Base-by-base conservation (phyloP, 495 filamentous ascomycete genomes). In the Neurospora tetraspora region DNA sequence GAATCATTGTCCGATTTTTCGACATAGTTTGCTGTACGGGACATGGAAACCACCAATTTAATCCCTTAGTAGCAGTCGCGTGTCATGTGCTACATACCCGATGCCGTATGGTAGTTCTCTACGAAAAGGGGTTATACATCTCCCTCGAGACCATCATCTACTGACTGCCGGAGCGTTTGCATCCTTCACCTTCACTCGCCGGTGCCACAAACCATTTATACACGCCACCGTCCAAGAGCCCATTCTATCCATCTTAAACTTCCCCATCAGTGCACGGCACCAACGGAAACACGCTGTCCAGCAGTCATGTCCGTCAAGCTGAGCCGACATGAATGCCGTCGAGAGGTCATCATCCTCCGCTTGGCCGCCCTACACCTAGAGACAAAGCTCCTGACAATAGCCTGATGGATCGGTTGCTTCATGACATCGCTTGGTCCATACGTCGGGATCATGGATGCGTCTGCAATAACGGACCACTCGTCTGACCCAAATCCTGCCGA, bases 401-500 rank as follows among this genome's bases (percentile, higher is more conserved):
- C n/a, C 39, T 65, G 72, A 36, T 65, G 71, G 6, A 38, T 65
- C 12, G 70, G 70, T 27, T 71, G 73, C 53, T 71, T 69, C 61
- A 70, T 76, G 70, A 76, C 69, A 42, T 73, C 72, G 68, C 70
- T 72, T 1, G 73, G 75, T 69, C 42, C 47, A 39, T 77, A 77
- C 31, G 75, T 75, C n/a, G 77, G 77, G 34, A 78, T 72, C n/a
- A 75, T 68, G 9, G 73, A 75, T 39, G 53, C 34, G 39, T 78
- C 75, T 27, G 72, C 38, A 61, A 78, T 74, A 45, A 77, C 71
- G 38, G 73, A 76, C 74, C 72, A 75, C 71, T 76, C 73, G 65
- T 77, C 74, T 9, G 53, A 70, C 5, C 20, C 45, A 20, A 73
- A 39, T 40, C 20, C 18, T 45, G 12, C n/a, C 59, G 31, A 36